These are phyloP conservation scores for Peziza echinospora DNA, from an alignment of 495 filamentous ascomycete species.

Conservation along the genomic window DNA sequence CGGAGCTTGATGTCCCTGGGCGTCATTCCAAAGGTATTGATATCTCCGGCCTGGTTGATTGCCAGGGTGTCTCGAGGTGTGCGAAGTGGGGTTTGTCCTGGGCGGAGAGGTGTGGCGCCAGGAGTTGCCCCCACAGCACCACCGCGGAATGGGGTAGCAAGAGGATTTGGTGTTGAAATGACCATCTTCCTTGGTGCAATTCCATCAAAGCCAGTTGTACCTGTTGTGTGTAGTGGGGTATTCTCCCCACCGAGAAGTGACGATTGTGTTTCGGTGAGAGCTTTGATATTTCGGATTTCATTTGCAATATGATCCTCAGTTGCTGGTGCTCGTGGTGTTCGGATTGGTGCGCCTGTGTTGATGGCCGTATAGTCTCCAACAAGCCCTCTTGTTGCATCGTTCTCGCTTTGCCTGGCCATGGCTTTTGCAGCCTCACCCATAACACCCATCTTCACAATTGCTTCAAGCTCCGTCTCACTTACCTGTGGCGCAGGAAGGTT, in stretches of 20 bases:
- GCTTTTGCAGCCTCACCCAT: slow-evolving; percentile 70
- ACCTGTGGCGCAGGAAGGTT: slow-evolving; percentile 76
- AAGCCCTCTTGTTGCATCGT: slow-evolving; percentile 63
- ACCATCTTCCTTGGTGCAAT: slow-evolving; percentile 59
- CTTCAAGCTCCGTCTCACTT: slow-evolving; percentile 75
- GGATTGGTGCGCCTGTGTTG: slow-evolving; percentile 64
- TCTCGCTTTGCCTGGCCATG: slow-evolving; percentile 55
- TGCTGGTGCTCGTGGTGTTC: slow-evolving; percentile 72
- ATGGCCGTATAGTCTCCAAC: slow-evolving; percentile 66
- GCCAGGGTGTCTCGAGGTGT: slow-evolving; percentile 81
- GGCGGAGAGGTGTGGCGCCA: slow-evolving; percentile 70
- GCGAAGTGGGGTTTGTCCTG: slow-evolving; percentile 69
- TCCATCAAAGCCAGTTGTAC: slow-evolving; percentile 75
- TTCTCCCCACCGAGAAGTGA: slow-evolving; percentile 88
- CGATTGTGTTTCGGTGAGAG: slow-evolving; percentile 86
- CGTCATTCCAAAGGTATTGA: slow-evolving; percentile 51
- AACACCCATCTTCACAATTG: slow-evolving; percentile 98
- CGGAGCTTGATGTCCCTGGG: slow-evolving; percentile 54
- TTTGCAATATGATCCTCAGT: slow-evolving; percentile 92
- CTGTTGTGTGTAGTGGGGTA: slow-evolving; percentile 57
- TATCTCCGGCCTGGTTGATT: slow-evolving; percentile 48
- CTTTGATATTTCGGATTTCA: slow-evolving; percentile 84
- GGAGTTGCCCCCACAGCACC: slow-evolving; percentile 51
- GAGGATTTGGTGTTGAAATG: slow-evolving; percentile 75
- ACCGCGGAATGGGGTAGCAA: slow-evolving; percentile 60